phyloP scores from a whole-genome alignment of 2,329 filamentous ascomycete genomes.

The Celoporthe dispersa region DNA sequence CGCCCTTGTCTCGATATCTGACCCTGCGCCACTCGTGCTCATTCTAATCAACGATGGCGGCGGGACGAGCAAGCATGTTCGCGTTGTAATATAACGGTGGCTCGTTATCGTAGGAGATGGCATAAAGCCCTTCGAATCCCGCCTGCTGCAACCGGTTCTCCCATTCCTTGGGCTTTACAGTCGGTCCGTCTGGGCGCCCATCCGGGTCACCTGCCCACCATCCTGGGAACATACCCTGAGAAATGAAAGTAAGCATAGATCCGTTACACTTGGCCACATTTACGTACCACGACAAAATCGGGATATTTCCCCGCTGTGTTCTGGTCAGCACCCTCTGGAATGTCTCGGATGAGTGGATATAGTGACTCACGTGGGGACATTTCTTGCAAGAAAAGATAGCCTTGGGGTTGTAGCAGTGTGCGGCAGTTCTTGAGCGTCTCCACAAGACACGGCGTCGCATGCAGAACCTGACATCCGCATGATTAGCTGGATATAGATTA shows the following conservation, averaged over 20 bases:
- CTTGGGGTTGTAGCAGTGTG: background rate
- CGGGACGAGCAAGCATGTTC: background rate
- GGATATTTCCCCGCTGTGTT: background rate
- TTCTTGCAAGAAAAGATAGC: conserved; percentile 1
- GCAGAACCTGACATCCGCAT: background rate
- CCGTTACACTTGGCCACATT: background rate
- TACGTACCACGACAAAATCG: background rate
- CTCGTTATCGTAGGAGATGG: background rate
- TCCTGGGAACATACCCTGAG: background rate
- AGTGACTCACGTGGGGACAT: background rate
- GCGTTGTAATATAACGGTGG: background rate
- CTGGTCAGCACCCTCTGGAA: background rate
- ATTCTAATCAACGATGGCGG: background rate
- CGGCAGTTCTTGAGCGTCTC: background rate
- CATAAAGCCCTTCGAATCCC: background rate
- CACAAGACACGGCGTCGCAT: background rate
- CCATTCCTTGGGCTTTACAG: background rate
- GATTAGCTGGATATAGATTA: background rate
- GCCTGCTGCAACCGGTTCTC: background rate
- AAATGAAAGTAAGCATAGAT: background rate
- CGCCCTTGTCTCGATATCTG: background rate
- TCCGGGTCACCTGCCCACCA: background rate
- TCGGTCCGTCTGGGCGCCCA: background rate
- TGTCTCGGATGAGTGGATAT: background rate
- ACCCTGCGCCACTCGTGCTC: background rate